Base-by-base conservation (phyloP, 495 filamentous ascomycete genomes). In the Lindgomyces ingoldianus region DNA sequence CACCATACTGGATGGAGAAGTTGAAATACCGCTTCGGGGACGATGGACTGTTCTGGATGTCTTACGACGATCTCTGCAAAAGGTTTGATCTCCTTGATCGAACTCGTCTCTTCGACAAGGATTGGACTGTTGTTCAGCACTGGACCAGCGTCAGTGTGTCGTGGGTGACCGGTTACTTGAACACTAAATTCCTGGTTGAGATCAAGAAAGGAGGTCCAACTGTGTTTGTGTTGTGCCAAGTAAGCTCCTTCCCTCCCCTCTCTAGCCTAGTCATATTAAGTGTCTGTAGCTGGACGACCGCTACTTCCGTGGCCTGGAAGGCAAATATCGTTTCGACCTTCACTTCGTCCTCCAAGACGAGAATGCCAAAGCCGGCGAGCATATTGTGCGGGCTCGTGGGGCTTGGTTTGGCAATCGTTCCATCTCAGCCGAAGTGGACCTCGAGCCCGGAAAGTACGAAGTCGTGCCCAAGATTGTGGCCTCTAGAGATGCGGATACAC, bases 141-240 rank as follows among this genome's bases (percentile, higher is more conserved):
- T 97, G 93, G 93, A 91, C 91, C 0, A 89, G 84, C 0, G 76
- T 96, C 19, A 84, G 85, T 45, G 88, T 96, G 4, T 87, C 93
- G 0, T 96, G 92, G 91, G 87, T 85, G 21, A 82, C 85, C 1
- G 91, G 92, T 57, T 97, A 93, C 70, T 87, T 92, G 68, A 83
- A 87, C 67, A 94, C 90, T 16, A 91, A 91, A 62, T 97, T 95
- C 72, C 73, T 81, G 49, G 81, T 96, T 54, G 84, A 82, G 1
- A 78, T 96, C 3, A 81, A 80, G 18, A 83, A 87, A 62, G 74
- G 77, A 1, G 85, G 90, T 0, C 86, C 87, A 0, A 84, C 90
- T 0, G 89, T 96, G 24, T 82, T 97, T 45, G 87, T 90, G 10
- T 81, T 97, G 19, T 88, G 85, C 2, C 90, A 94, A 60, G 68